Evolutionary conservation across 352 stramenopile species (phyloP).

Genomic region (Pythium periplocum): DNA sequence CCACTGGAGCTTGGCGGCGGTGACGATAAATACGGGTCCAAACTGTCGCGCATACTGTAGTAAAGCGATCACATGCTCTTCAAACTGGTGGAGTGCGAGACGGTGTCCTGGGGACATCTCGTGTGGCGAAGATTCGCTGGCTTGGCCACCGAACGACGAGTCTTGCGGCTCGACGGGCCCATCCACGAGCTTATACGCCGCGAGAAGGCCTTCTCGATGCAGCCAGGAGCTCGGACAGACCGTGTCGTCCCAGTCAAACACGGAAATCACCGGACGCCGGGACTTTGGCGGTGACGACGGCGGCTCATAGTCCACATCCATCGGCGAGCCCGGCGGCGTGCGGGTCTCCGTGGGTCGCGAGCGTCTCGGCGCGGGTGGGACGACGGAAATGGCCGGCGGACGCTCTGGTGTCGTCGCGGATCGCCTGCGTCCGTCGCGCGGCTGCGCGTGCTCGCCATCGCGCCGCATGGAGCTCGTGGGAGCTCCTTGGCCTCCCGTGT

Average conservation of each 20-base stretch:
- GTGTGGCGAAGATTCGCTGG: background rate
- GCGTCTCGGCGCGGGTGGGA: background rate
- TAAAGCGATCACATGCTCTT: constrained; percentile 32
- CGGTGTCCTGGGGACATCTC: constrained; percentile 9
- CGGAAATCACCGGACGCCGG: constrained; percentile 24
- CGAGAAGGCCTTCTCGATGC: constrained; percentile 34
- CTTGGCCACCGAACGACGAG: constrained; percentile 5
- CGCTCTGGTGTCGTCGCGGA: background rate
- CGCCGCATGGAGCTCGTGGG: too few species aligned
- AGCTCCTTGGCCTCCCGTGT: too few species aligned
- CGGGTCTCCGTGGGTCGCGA: background rate
- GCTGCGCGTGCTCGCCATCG: too few species aligned
- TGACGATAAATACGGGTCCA: constrained; percentile 60
- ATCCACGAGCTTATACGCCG: constrained; percentile 32
- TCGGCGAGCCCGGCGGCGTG: constrained; percentile 17
- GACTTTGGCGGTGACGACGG: constrained; percentile 1
- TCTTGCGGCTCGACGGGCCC: constrained; percentile 13
- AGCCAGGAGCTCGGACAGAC: constrained; percentile 60
- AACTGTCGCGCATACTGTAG: constrained; percentile 31
- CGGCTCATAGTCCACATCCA: constrained; percentile 18
- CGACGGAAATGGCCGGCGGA: background rate
- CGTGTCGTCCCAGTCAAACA: constrained; percentile 71
- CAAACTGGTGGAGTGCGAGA: constrained; percentile 25
- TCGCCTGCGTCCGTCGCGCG: too few species aligned
- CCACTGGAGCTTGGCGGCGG: constrained; percentile 49